Base-by-base conservation (phyloP, 441 rosid genomes). In the Euphorbia celastroides region DNA sequence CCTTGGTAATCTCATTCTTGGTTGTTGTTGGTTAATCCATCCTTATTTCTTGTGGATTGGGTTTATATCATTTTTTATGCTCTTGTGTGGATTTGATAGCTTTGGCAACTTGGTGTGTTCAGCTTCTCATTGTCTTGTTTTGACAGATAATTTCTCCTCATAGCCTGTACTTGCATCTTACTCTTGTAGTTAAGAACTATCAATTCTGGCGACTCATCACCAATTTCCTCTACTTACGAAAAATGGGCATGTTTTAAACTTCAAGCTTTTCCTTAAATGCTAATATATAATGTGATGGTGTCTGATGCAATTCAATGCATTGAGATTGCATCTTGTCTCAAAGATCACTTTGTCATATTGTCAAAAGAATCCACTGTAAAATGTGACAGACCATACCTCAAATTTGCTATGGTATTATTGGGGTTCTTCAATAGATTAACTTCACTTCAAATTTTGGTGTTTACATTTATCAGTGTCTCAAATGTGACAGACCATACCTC, bases 181-280 rank as follows among this genome's bases (percentile, higher is more conserved):
- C 78, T 6, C 92, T 90, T 52, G 93, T 95, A 70, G 83, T 92
- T 61, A 85, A 88, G 88, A 85, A 88, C 44, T 90, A 88, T 75
- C 95, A 95, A 65, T 82, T 88, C 71, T 95, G 99, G 99, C 97
- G 99, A 71, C 98, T 95, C 66, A 54, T 95, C 78, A 95, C 99
- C 44, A 95, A 95, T 75, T 95, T 95, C 77, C 77, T 95, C 59
- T 95, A 86, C 85, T 95, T 92, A 81, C 83, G 98, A 16, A 88
- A 92, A 79, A 90, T 92, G 99, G 97, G 99, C 85, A 82, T 73
- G 65, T 72, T 60, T 27, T 65, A 4, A 65, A 28, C 60, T 41
- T 19, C 25, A 57, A 60, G 60, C 0, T 55, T 52, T 30, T 22
- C n/a, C 25, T 30, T 22, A 32, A 23, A 14, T 31, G n/a, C n/a